Conservation (phyloP, 2,329 filamentous ascomycete genomes). For the Epicoccum nigrum region DNA sequence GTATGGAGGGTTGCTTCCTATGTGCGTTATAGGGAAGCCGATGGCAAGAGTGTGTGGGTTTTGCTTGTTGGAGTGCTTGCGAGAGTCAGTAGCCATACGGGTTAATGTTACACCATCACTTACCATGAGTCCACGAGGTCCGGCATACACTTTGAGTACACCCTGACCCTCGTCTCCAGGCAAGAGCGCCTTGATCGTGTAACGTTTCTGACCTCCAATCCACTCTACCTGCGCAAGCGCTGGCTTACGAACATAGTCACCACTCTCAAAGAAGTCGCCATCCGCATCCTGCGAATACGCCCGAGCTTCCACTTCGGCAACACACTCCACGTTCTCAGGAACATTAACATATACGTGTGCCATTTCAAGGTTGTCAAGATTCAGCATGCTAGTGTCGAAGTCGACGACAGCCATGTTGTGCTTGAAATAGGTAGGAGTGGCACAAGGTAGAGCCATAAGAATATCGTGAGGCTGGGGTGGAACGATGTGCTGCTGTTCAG, state of each 20-base stretch:
- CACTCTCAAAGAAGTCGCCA: slow-evolving; percentile 91
- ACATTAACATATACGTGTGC: slow-evolving; percentile 88
- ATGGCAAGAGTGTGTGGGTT: slow-evolving; percentile 92
- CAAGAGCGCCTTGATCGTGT: slow-evolving; percentile 89
- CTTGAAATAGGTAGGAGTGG: slow-evolving; percentile 87
- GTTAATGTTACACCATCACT: slow-evolving; percentile 16
- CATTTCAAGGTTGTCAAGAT: slow-evolving; percentile 91
- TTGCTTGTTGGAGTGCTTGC: slow-evolving; percentile 84
- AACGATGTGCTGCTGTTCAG: slow-evolving; percentile 90
- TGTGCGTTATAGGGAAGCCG: slow-evolving; percentile 86
- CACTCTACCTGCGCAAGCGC: slow-evolving; percentile 92
- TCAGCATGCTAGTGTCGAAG: slow-evolving; percentile 85
- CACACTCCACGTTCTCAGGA: slow-evolving; percentile 86
- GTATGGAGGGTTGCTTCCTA: slow-evolving; percentile 90
- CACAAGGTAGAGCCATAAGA: slow-evolving; percentile 82
- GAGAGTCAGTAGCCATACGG: slow-evolving; percentile 22
- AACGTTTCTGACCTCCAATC: slow-evolving; percentile 84
- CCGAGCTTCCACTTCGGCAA: slow-evolving; percentile 88
- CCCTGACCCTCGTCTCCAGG: slow-evolving; percentile 91
- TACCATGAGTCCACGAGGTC: slow-evolving; percentile 88
- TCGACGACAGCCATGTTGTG: slow-evolving; percentile 79
- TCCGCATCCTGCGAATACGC: slow-evolving; percentile 82
- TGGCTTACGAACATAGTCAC: slow-evolving; percentile 82
- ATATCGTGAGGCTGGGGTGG: slow-evolving; percentile 86
- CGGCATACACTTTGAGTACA: slow-evolving; percentile 88